Evolutionary conservation across 768 basidiomycete genomes (phyloP).

Genomic region (Tulasnella sp.): DNA sequence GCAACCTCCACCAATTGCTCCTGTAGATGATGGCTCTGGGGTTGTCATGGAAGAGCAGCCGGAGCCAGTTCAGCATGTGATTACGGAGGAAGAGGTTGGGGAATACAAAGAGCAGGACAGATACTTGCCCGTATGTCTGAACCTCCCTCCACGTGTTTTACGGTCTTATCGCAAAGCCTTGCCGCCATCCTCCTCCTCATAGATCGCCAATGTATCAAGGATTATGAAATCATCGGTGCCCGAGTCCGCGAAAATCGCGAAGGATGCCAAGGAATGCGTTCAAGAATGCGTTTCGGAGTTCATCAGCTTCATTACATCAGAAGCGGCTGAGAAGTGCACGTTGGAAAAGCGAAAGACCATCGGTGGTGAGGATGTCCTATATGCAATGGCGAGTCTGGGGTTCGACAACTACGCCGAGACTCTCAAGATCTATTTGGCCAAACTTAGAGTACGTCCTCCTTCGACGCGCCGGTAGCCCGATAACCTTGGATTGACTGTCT

Average conservation of each 20-base stretch:
- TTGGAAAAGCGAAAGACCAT: slow-evolving; percentile 98
- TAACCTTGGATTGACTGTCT: not conserved
- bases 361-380: slow-evolving; percentile 94
- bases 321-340: slow-evolving; percentile 93
- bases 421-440: slow-evolving; percentile 88
- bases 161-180: not conserved
- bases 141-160: not conserved
- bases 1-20: slow-evolving; percentile 46
- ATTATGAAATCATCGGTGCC: slow-evolving; percentile 96
- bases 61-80: slow-evolving; percentile 56
- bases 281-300: slow-evolving; percentile 99
- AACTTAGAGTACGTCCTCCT: slow-evolving; percentile 56
- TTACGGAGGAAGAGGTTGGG: slow-evolving; percentile 91
- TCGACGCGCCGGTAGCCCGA: not conserved
- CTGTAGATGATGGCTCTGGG: slow-evolving; percentile 49
- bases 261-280: slow-evolving; percentile 98
- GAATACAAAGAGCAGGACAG: slow-evolving; percentile 96
- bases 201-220: slow-evolving; percentile 98
- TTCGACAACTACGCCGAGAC: slow-evolving; percentile 95
- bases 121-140: slow-evolving; percentile 74
- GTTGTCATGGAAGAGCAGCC: slow-evolving; percentile 42
- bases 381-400: slow-evolving; percentile 90
- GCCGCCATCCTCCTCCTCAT: slow-evolving; percentile 17
- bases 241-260: slow-evolving; percentile 89
- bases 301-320: slow-evolving; percentile 96